Percentiles rank a stretch among this genome's conserved stretches.
These are phyloP conservation scores for Yarrowia divulgata DNA, from an alignment of 805 yeast species.

Conservation along the genomic window DNA sequence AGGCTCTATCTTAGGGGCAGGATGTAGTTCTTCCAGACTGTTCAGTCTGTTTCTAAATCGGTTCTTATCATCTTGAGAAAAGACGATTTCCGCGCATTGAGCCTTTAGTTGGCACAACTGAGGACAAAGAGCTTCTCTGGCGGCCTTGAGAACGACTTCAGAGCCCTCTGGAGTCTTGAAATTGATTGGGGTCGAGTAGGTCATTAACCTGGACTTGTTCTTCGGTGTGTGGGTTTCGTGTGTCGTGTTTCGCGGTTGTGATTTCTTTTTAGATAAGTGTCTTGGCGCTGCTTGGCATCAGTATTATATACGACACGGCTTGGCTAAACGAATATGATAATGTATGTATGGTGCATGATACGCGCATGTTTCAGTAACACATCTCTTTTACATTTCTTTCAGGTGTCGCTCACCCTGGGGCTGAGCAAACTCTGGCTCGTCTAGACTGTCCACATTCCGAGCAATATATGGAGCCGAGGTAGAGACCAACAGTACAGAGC, in stretches of 20 bases:
- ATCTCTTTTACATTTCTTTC: conserved; percentile 28
- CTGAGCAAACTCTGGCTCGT: conserved; percentile 29
- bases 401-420: conserved; percentile 9
- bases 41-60: conserved; percentile 13
- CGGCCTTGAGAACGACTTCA: conserved; percentile 12
- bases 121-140: conserved; percentile 21
- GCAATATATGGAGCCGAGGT: not conserved
- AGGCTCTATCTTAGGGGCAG: not conserved
- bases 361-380: conserved; percentile 14
- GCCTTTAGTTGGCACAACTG: not conserved
- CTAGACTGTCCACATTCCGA: not conserved
- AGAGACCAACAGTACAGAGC: not conserved
- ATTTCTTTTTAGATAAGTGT: not conserved
- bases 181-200: conserved; percentile 23
- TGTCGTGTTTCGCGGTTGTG: not conserved
- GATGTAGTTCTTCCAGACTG: conserved; percentile 12
- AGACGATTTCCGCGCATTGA: not conserved
- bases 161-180: conserved; percentile 24
- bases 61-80: conserved; percentile 20
- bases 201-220: not conserved
- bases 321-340: conserved; percentile 20
- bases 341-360: conserved; percentile 32
- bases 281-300: conserved; percentile 27
- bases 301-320: conserved; percentile 33
- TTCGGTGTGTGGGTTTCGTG: not conserved